A percentile compares a stretch with the other conserved stretches of the same genome.
Conservation (phyloP, 2,329 filamentous ascomycete species). For the Scedosporium apiospermum region DNA sequence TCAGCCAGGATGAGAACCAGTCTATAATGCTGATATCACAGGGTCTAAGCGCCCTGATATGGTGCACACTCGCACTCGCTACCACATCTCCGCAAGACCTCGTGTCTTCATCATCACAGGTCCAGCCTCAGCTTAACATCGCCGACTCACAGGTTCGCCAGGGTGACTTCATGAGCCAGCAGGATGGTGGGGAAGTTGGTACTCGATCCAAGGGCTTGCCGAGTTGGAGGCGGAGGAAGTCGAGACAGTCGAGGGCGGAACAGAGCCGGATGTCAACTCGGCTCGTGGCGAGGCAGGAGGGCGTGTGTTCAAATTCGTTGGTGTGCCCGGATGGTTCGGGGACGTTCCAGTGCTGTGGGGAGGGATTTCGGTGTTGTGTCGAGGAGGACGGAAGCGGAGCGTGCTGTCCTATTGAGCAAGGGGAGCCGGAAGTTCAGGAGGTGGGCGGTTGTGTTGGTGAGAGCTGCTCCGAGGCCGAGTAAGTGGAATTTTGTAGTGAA, state of each 20-base stretch:
- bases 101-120: background rate
- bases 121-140: background rate
- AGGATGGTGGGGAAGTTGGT: background rate
- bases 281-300: background rate
- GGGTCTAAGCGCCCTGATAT: conserved; percentile 3
- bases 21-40: conserved; percentile 3
- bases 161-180: background rate
- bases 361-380: background rate
- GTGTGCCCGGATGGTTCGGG: background rate
- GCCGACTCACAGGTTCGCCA: background rate
- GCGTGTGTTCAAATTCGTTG: background rate
- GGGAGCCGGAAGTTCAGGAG: background rate
- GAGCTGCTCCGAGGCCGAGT: background rate
- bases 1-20: background rate
- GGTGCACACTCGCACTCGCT: conserved; percentile 3
- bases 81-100: background rate
- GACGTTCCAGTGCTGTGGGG: conserved; percentile 3
- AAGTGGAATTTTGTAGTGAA: background rate
- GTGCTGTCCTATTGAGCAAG: background rate
- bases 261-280: background rate
- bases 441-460: background rate
- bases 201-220: background rate
- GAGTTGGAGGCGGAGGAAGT: background rate
- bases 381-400: background rate
- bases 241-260: background rate